Percentiles rank a stretch among this genome's conserved stretches.
Evolutionary conservation across 345 rosid species (phyloP).

Genomic region (Syzygium jambos): DNA sequence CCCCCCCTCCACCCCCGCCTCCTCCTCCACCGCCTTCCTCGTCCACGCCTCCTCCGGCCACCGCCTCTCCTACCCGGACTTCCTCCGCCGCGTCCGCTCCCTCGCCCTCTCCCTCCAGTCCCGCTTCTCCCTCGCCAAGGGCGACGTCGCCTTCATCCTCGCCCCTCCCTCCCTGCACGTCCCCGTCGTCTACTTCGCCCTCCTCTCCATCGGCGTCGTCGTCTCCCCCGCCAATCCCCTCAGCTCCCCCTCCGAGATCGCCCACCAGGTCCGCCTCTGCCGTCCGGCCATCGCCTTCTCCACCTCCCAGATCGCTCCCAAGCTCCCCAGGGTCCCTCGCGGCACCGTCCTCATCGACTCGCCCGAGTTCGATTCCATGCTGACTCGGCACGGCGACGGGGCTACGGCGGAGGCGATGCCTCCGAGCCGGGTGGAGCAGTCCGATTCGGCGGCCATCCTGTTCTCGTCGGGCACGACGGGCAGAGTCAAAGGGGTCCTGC

Average conservation of each 20-base stretch:
- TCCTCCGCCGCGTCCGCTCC: slow-evolving; percentile 26
- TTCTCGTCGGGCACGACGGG: slow-evolving; percentile 90
- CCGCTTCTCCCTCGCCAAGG: slow-evolving; percentile 26
- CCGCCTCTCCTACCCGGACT: slow-evolving; percentile 33
- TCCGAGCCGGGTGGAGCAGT: slow-evolving; percentile 29
- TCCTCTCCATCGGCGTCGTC: slow-evolving; percentile 60
- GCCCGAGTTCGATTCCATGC: slow-evolving; percentile 53
- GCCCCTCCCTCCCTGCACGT: slow-evolving; percentile 49
- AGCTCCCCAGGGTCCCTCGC: slow-evolving; percentile 26
- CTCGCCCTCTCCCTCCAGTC: slow-evolving; percentile 37
- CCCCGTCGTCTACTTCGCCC: slow-evolving; percentile 64
- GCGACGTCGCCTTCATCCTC: slow-evolving; percentile 62
- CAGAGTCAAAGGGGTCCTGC: slow-evolving; percentile 49
- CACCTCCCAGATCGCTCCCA: slow-evolving; percentile 32
- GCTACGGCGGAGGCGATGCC: not conserved
- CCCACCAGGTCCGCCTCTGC: slow-evolving; percentile 44
- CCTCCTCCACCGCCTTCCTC: slow-evolving; percentile 22
- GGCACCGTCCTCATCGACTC: slow-evolving; percentile 58
- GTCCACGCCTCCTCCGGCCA: slow-evolving; percentile 35
- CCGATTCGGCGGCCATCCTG: slow-evolving; percentile 60
- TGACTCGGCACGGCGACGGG: slow-evolving; percentile 4
- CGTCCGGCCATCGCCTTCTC: slow-evolving; percentile 71
- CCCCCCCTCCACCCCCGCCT: slow-evolving; percentile 5
- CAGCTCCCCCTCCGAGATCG: slow-evolving; percentile 44
- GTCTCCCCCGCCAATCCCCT: slow-evolving; percentile 71